A percentile compares a stretch with the other conserved stretches of the same genome.
Conservation (phyloP, 208 protist species). For the Leishmania gerbilli region DNA sequence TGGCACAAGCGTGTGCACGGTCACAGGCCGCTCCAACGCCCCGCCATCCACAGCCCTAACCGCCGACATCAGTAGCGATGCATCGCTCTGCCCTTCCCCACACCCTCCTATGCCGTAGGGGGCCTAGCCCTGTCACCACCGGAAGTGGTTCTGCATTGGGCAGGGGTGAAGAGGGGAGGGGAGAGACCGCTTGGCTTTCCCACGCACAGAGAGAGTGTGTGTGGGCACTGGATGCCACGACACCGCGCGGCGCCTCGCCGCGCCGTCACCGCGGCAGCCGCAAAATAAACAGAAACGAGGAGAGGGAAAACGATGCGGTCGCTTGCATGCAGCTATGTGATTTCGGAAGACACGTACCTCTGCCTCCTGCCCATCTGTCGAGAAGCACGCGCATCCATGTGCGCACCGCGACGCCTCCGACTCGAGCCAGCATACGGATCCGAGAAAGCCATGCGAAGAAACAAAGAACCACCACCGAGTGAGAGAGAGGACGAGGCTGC, state of each 20-base stretch:
- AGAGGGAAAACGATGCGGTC: background rate
- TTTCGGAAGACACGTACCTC: background rate
- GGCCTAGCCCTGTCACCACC: background rate
- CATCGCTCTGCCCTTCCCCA: background rate
- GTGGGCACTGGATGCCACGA: too few species aligned
- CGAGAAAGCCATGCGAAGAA: background rate
- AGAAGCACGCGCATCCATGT: background rate
- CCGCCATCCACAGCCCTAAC: background rate
- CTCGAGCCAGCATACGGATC: background rate
- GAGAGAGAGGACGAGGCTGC: background rate
- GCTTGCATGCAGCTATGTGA: background rate
- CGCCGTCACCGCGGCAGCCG: background rate
- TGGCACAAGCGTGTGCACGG: background rate
- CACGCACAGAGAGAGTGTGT: too few species aligned
- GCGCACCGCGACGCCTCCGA: background rate
- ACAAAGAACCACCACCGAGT: too few species aligned
- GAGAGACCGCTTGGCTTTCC: background rate
- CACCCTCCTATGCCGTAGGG: background rate
- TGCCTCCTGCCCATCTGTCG: background rate
- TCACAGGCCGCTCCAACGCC: background rate
- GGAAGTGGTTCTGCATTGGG: background rate
- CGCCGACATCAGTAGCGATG: background rate
- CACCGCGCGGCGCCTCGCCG: background rate
- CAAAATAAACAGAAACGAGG: background rate
- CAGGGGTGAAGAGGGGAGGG: background rate